Base-by-base conservation (phyloP, 768 basidiomycete genomes). In the Sistotremastrum niveocremeum region DNA sequence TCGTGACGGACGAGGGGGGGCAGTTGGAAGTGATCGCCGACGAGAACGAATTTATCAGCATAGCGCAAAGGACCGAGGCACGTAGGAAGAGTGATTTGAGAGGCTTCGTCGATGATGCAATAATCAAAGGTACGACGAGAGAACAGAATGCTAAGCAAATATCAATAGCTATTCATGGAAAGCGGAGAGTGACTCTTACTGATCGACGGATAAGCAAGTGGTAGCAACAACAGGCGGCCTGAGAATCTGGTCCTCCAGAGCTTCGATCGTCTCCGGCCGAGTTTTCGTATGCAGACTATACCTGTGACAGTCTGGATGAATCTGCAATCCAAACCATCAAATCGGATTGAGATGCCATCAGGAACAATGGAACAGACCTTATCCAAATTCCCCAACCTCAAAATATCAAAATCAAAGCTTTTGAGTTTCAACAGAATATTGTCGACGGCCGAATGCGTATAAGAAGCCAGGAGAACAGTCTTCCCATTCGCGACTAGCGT, bases 391-490 rank as follows among this genome's bases (percentile, higher is more conserved):
- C 95, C 95, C 44, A 99, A 60, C 34, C 95, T 68, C 53, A 99
- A 60, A 39, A 98, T 82, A 12, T 71, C 65, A 57, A 88, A 83
- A 34, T 80, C 80, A 7, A 56, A 63, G 47, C 73, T 66, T 50
- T 72, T 66, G 47, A 97, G 61, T 62, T 95, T 97, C 56, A 83
- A 65, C 56, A 99, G 56, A 56, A 98, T 94, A n/a, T 83, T 97
- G 54, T 99, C 95, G 40, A 99, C 95, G 0, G 95, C 94, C 9
- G 93, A 95, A 66, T 99, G 95, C 2, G 95, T 99, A 60, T 97
- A 95, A 39, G 86, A 87, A 5, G 85, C 85, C 50, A 98, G 62
- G 29, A 99, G 64, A 4, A 98, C 86, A 0, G 76, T 85, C 68
- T 95, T 93, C 5, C 88, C 87, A 63, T 78, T 67, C 36, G 62